A percentile compares a stretch with the other conserved stretches of the same genome.
These are phyloP conservation scores for Pyracantha coccinea DNA, from an alignment of 331 rosid genomes.

Conservation along the genomic window DNA sequence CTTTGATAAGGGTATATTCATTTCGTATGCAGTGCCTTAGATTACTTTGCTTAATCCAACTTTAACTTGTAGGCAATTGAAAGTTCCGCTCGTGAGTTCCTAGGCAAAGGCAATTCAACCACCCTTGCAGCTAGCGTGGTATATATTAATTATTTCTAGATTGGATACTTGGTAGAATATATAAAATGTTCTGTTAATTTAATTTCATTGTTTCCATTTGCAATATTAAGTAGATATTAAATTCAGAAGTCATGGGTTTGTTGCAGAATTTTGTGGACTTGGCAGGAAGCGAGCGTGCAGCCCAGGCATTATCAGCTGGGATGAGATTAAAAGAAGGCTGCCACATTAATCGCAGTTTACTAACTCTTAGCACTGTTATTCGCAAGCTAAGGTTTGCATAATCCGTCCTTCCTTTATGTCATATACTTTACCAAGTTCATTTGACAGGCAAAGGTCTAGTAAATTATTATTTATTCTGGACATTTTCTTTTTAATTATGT, in stretches of 20 bases:
- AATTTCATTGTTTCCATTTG: background rate
- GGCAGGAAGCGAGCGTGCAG: conserved; percentile 99
- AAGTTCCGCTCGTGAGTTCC: conserved; percentile 95
- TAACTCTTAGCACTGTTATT: conserved; percentile 87
- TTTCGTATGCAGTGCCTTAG: conserved; percentile 4
- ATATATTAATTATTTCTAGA: conserved; percentile 17
- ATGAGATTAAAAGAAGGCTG: conserved; percentile 93
- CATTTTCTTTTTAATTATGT: background rate
- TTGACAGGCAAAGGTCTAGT: background rate
- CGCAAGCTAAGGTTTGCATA: conserved; percentile 85
- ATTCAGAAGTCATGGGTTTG: conserved; percentile 12
- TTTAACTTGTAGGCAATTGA: conserved; percentile 67
- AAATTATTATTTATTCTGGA: background rate
- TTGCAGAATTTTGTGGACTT: conserved; percentile 94
- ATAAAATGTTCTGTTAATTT: background rate
- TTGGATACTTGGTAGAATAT: conserved; percentile 1
- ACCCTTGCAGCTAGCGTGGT: conserved; percentile 94
- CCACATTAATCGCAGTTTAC: conserved; percentile 95
- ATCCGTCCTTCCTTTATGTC: conserved; percentile 21
- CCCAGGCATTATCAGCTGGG: conserved; percentile 94
- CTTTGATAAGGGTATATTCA: conserved; percentile 3
- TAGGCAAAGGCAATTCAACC: conserved; percentile 89
- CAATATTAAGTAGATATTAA: background rate
- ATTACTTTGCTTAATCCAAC: conserved; percentile 6
- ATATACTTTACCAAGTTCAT: background rate